phyloP scores from a whole-genome alignment of 129 eudicot genomes.

The Arctium minus region DNA sequence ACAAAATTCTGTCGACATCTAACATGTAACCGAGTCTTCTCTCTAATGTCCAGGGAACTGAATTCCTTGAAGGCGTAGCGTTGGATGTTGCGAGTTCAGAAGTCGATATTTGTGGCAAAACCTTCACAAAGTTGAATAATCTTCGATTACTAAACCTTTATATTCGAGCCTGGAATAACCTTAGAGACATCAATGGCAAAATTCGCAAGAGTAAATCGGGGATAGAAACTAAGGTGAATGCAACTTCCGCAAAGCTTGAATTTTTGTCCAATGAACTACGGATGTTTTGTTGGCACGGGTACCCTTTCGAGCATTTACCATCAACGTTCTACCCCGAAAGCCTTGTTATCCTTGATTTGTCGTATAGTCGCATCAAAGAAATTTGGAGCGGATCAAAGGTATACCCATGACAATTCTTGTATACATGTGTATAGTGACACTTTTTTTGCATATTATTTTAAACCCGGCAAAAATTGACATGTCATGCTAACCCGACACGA shows the following conservation, averaged over 20 bases:
- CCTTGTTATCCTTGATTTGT: slow-evolving; percentile 35
- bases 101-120: neutral
- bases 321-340: slow-evolving; percentile 10
- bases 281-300: slow-evolving; percentile 44
- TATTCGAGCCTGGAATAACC: slow-evolving; percentile 10
- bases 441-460: no score
- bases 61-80: slow-evolving; percentile 26
- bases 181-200: slow-evolving; percentile 9
- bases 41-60: slow-evolving; percentile 25
- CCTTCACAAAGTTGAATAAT: slow-evolving; percentile 27
- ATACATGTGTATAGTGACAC: neutral
- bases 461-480: no score
- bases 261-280: slow-evolving; percentile 27
- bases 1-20: neutral
- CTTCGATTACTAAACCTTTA: slow-evolving; percentile 21
- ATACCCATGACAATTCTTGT: neutral
- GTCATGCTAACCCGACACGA: no score
- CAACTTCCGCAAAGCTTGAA: slow-evolving; percentile 17
- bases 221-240: slow-evolving; percentile 30
- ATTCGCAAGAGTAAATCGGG: slow-evolving; percentile 13
- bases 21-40: neutral
- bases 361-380: slow-evolving; percentile 23
- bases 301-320: slow-evolving; percentile 27
- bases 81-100: slow-evolving; percentile 8
- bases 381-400: slow-evolving; percentile 39